A percentile compares a stretch with the other conserved stretches of the same genome.
These are phyloP conservation scores for Juglanconis juglandina DNA, from an alignment of 2,329 filamentous ascomycete genomes.

Conservation along the genomic window DNA sequence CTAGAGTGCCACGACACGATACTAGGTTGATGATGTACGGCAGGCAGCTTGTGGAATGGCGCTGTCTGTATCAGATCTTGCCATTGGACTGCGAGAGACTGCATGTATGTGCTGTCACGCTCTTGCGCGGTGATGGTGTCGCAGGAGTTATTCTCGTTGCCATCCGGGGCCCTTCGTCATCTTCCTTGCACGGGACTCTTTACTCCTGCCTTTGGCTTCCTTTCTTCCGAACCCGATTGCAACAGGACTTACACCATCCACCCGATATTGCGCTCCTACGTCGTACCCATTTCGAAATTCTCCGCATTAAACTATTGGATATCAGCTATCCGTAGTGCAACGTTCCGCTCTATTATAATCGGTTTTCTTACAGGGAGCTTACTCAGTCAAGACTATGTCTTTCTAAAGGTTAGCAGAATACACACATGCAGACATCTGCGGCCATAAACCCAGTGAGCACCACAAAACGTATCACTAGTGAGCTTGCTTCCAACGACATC, in stretches of 20 bases:
- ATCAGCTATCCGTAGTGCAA: too few relatives aligned
- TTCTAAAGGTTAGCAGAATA: too few relatives aligned
- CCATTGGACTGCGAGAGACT: background rate
- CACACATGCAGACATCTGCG: too few relatives aligned
- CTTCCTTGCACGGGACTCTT: background rate
- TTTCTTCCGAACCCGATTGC: background rate
- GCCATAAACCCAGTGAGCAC: too few relatives aligned
- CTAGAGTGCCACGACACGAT: background rate
- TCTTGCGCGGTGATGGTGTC: background rate
- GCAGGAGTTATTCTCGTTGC: background rate
- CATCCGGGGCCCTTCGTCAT: background rate
- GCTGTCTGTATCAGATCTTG: background rate
- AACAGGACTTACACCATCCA: conserved; percentile 3
- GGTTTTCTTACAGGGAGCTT: too few relatives aligned
- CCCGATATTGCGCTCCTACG: background rate
- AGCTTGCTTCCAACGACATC: too few relatives aligned
- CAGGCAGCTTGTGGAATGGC: background rate
- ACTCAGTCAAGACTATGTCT: too few relatives aligned
- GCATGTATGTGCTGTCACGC: background rate
- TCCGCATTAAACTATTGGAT: background rate
- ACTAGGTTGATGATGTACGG: background rate
- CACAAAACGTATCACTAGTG: too few relatives aligned
- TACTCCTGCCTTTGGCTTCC: too few relatives aligned
- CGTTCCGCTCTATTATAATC: too few relatives aligned
- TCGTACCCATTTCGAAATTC: background rate